Percentiles rank a stretch among this genome's conserved stretches.
phyloP scores from a whole-genome alignment of 805 yeast genomes.

The Ogataea chonburiensis region DNA sequence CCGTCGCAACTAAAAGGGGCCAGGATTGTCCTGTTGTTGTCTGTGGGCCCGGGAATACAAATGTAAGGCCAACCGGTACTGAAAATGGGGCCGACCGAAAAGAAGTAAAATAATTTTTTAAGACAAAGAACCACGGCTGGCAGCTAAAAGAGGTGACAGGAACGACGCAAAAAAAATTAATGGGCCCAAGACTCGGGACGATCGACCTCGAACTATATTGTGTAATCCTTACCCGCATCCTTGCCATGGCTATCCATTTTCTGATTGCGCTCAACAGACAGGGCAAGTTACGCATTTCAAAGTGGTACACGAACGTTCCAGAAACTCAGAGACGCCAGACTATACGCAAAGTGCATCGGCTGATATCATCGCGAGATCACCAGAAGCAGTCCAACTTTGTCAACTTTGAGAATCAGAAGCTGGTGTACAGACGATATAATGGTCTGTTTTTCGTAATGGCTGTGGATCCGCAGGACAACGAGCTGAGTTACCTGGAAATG shows the following conservation, averaged over 20 bases:
- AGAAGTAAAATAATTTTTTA: constrained; percentile 10
- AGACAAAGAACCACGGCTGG: constrained; percentile 6
- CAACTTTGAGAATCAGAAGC: constrained; percentile 54
- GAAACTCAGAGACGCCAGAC: constrained; percentile 46
- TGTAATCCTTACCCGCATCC: neutral
- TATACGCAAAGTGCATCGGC: constrained; percentile 68
- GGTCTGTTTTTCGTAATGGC: constrained; percentile 88
- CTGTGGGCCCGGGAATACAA: too few relatives aligned
- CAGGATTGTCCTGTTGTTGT: too few relatives aligned
- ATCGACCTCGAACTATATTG: constrained; percentile 5
- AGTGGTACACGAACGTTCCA: constrained; percentile 55
- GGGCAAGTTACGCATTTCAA: constrained; percentile 85
- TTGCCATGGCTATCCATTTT: constrained; percentile 71
- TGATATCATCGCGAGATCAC: constrained; percentile 80
- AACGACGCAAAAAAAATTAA: constrained; percentile 7
- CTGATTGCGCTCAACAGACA: constrained; percentile 84
- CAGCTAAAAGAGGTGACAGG: constrained; percentile 5
- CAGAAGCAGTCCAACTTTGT: constrained; percentile 56
- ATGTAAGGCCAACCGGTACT: too few relatives aligned
- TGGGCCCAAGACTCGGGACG: constrained; percentile 1
- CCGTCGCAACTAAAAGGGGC: too few relatives aligned
- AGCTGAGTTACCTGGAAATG: constrained; percentile 75
- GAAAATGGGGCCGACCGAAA: constrained; percentile 1
- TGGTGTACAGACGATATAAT: constrained; percentile 87
- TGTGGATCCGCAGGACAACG: constrained; percentile 77